These are phyloP conservation scores for Collybiopsis confluens DNA, from an alignment of 768 basidiomycete species.

Conservation along the genomic window DNA sequence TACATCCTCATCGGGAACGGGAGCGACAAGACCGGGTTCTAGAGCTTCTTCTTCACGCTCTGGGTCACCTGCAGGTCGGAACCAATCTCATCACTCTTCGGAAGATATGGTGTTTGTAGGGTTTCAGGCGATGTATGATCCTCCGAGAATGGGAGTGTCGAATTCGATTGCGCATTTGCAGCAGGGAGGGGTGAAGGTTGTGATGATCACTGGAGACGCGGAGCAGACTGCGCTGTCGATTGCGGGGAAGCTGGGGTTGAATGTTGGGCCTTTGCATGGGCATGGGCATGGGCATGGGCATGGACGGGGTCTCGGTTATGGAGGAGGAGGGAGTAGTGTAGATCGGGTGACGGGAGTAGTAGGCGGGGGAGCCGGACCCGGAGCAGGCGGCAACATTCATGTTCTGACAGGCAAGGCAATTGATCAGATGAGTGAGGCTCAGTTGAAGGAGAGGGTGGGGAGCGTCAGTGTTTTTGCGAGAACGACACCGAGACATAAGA, in stretches of 20 bases:
- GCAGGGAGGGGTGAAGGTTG: constrained; percentile 86
- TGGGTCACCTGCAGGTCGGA: constrained; percentile 17
- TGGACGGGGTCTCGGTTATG: constrained; percentile 22
- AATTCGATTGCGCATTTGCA: constrained; percentile 82
- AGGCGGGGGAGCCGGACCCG: constrained; percentile 11
- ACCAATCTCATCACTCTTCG: constrained; percentile 19
- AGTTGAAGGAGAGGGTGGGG: constrained; percentile 80
- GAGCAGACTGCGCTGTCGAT: constrained; percentile 89
- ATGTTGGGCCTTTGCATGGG: constrained; percentile 42
- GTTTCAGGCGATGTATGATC: constrained; percentile 94
- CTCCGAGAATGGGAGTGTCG: constrained; percentile 90
- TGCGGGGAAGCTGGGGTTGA: constrained; percentile 79
- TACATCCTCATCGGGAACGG: too few species aligned
- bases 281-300: constrained; percentile 37
- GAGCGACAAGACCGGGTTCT: too few species aligned
- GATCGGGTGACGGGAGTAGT: constrained; percentile 13
- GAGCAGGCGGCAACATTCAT: constrained; percentile 22
- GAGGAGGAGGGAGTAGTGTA: constrained; percentile 12
- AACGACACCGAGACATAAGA: constrained; percentile 95
- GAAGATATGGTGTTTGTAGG: constrained; percentile 82
- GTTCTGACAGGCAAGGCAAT: constrained; percentile 81
- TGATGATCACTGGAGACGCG: constrained; percentile 98
- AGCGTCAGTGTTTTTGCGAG: constrained; percentile 87
- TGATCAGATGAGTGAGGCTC: constrained; percentile 76
- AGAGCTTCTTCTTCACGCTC: constrained; percentile 24